Conservation (phyloP, 208 protist genomes). For the Angomonas deanei region DNA sequence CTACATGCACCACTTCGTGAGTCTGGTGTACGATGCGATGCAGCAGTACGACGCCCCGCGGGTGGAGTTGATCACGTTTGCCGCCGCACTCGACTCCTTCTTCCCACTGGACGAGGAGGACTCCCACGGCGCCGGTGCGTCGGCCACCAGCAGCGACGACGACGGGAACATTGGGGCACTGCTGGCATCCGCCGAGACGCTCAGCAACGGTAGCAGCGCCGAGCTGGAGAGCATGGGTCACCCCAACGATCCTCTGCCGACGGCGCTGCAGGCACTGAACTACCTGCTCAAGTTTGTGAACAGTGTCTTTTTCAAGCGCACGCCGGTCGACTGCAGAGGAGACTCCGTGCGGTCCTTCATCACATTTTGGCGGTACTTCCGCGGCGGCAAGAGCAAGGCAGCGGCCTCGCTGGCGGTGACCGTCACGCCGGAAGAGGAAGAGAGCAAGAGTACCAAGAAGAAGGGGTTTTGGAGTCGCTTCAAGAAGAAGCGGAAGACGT, state of each 20-base stretch:
- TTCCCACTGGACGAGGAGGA: not conserved
- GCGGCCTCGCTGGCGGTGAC: not conserved
- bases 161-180: too few relatives aligned
- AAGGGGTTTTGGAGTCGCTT: not conserved
- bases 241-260: not conserved
- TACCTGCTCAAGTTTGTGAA: not conserved
- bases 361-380: not conserved
- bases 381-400: not conserved
- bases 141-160: too few relatives aligned
- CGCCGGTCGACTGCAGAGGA: not conserved
- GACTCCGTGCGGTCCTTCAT: not conserved
- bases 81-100: not conserved
- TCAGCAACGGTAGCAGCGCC: too few relatives aligned
- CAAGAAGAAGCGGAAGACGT: not conserved
- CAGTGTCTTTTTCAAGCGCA: not conserved
- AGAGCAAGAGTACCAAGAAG: too few relatives aligned
- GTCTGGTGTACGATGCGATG: not conserved
- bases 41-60: not conserved
- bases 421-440: too few relatives aligned
- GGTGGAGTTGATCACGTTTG: not conserved
- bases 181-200: too few relatives aligned
- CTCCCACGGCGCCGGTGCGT: too few relatives aligned
- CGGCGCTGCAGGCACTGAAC: not conserved
- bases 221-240: too few relatives aligned
- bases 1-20: not conserved